Conservation (phyloP, 345 rosid species). For the Camelina sativa region DNA sequence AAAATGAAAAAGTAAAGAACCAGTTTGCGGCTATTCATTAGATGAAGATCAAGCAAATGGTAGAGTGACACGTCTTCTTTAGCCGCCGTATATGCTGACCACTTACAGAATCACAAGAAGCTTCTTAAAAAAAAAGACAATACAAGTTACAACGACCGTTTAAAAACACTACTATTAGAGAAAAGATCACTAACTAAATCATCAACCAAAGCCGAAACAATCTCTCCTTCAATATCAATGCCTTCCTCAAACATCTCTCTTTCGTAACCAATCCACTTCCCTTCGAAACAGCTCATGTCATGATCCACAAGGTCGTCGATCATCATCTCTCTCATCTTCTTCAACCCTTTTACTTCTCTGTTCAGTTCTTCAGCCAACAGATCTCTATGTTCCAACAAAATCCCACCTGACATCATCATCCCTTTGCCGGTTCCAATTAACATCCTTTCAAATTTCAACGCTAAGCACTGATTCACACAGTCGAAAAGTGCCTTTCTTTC, state of each 20-base stretch:
- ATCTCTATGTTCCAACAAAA: constrained; percentile 55
- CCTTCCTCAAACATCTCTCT: constrained; percentile 68
- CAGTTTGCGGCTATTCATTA: background rate
- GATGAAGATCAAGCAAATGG: background rate
- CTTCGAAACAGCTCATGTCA: constrained; percentile 83
- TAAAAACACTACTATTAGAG: constrained; percentile 17
- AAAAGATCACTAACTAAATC: constrained; percentile 65
- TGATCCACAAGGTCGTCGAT: constrained; percentile 91
- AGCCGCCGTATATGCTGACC: constrained; percentile 15
- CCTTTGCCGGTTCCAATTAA: constrained; percentile 66
- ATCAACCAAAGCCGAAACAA: constrained; percentile 62
- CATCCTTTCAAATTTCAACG: constrained; percentile 56
- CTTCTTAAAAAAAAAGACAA: background rate
- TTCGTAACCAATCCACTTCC: constrained; percentile 83
- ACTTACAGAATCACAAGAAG: constrained; percentile 19
- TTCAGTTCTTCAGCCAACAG: constrained; percentile 70
- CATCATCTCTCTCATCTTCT: constrained; percentile 75
- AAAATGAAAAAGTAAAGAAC: too few species aligned
- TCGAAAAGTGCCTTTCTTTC: constrained; percentile 71
- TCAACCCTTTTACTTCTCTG: constrained; percentile 70
- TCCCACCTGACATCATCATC: constrained; percentile 40
- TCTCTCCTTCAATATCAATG: constrained; percentile 60
- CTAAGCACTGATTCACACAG: constrained; percentile 73
- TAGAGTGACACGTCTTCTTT: background rate
- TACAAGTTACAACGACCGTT: constrained; percentile 24